Evolutionary conservation across 495 filamentous ascomycete species (phyloP), one percentile per base, ranked within the genome.

Genomic region (Talaromyces thailandensis): DNA sequence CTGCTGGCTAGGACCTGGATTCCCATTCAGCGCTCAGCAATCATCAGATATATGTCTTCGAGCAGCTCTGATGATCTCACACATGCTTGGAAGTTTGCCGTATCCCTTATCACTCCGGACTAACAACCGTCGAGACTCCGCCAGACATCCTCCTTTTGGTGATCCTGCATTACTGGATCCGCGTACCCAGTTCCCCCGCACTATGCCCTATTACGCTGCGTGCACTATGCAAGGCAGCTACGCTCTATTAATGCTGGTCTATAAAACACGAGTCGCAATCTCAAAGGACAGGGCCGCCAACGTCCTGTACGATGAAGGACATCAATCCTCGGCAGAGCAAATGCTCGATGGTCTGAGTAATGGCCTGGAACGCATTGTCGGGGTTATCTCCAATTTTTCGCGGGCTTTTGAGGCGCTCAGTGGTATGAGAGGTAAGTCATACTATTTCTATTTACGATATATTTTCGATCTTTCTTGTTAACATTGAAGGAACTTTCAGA

Each of bases 191-290:
- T 65, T 79, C 12, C 81, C 82, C 2, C 77, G 83, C 29, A 84
- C 81, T 18, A 85, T 86, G 80, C 84, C 84, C 0, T 78, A 81
- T 0, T 85, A 85, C 62, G 81, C 84, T 18, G 85, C 82, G 63
- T 86, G 84, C 65, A 75, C 84, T 8, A 85, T 86, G 82, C 84
- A 86, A 65, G 79, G 80, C 51, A 83, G 80, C 63, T 86, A 86
- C 63, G 82, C 82, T 7, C 74, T 86, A 69, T 74, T 86, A 24
- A 86, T 86, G 83, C 68, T 77, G 1, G 78, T 73, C 62, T 77
- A 78, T 65, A 78, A 79, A 53, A 75, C 80, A 3, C 77, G 78
- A 23, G 73, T 81, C 16, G 76, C 76, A 56, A 82, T 81, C 11
- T 76, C 76, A 56, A 82, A 79, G 16, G 79, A 75, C 28, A 40